phyloP scores from a whole-genome alignment of 2,329 filamentous ascomycete genomes.

The Fusarium secorum region DNA sequence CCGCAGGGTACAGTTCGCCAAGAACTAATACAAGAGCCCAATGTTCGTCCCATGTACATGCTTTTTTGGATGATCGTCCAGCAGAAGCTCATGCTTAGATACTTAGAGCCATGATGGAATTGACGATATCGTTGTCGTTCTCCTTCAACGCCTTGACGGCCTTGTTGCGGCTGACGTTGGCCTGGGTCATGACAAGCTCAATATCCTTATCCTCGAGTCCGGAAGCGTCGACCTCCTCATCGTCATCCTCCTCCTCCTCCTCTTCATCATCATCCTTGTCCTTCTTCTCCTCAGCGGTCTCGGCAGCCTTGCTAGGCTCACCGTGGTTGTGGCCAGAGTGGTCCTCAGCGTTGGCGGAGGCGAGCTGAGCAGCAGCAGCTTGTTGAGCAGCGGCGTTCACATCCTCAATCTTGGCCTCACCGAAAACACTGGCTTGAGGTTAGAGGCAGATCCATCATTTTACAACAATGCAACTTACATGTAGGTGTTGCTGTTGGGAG shows the following conservation, averaged over 20 bases:
- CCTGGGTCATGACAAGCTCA: conserved; percentile 98
- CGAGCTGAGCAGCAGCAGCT: conserved; percentile 93
- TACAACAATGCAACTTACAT: conserved; percentile 73
- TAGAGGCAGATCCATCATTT: not conserved
- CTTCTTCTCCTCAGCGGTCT: conserved; percentile 72
- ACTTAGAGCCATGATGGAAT: conserved; percentile 99
- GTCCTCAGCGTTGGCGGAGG: conserved; percentile 70
- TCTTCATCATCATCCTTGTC: conserved; percentile 84
- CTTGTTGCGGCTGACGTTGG: conserved; percentile 96
- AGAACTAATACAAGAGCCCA: conserved; percentile 46
- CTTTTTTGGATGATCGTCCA: conserved; percentile 38
- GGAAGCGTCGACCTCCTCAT: conserved; percentile 92
- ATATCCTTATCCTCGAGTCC: conserved; percentile 99
- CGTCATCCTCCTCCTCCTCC: conserved; percentile 89
- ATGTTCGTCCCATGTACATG: conserved; percentile 39
- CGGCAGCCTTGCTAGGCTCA: conserved; percentile 70
- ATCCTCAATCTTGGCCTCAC: conserved; percentile 99
- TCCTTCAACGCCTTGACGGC: conserved; percentile 98
- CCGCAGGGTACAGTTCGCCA: conserved; percentile 34
- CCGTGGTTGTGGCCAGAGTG: conserved; percentile 77
- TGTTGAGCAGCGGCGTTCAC: conserved; percentile 98
- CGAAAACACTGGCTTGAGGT: conserved; percentile 80
- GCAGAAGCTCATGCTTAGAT: conserved; percentile 60
- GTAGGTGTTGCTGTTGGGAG: conserved; percentile 98
- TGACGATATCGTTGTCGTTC: conserved; percentile 99